These are phyloP conservation scores for Rubus idaeus DNA, from an alignment of 306 rosid genomes.

Conservation along the genomic window DNA sequence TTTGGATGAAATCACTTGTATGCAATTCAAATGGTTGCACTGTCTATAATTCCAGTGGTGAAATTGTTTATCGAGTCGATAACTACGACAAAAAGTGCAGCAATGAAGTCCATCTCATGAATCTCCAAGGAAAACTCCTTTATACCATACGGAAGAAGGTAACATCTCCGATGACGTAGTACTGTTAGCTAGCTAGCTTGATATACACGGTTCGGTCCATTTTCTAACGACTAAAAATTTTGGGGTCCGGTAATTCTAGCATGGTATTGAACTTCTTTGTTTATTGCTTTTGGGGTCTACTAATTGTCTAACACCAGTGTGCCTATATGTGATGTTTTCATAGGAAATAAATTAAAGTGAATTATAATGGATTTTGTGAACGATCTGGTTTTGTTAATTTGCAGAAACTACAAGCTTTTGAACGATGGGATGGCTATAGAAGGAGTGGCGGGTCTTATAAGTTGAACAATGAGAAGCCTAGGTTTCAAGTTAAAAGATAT, in stretches of 20 bases:
- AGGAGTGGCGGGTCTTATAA: conserved; percentile 21
- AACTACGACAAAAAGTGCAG: conserved; percentile 69
- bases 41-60: conserved; percentile 64
- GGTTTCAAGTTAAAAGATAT: conserved; percentile 63
- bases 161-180: not conserved
- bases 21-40: conserved; percentile 86
- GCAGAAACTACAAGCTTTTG: conserved; percentile 61
- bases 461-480: conserved; percentile 36
- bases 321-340: too few relatives aligned
- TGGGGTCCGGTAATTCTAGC: too few relatives aligned
- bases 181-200: too few relatives aligned
- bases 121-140: conserved; percentile 60
- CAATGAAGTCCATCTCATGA: conserved; percentile 80
- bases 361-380: not conserved
- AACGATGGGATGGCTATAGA: conserved; percentile 77
- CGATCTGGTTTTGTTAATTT: conserved; percentile 15
- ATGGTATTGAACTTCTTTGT: too few relatives aligned
- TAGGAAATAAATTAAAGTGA: not conserved
- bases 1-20: conserved; percentile 94
- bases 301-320: too few relatives aligned
- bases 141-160: conserved; percentile 64
- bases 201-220: not conserved
- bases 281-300: too few relatives aligned
- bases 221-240: not conserved
- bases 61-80: conserved; percentile 73